Percentiles rank a stretch among this genome's conserved stretches.
Evolutionary conservation across 495 filamentous ascomycete species (phyloP).

Genomic region (Elaphomyces granulatus): DNA sequence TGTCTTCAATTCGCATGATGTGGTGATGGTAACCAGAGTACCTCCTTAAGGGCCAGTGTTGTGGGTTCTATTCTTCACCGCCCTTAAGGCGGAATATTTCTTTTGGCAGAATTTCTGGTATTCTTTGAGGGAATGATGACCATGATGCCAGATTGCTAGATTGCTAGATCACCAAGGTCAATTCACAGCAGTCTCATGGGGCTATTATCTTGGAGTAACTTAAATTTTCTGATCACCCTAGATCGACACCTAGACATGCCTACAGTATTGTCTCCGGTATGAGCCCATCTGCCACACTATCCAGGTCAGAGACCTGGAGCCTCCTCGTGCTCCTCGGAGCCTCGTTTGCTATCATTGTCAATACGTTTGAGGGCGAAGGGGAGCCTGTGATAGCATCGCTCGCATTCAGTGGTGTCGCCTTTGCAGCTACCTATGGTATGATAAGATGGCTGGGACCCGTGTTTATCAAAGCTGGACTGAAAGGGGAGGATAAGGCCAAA

Average conservation of each 20-base stretch:
- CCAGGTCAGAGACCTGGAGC: constrained; percentile 50
- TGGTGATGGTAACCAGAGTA: too few relatives aligned
- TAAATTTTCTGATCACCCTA: too few relatives aligned
- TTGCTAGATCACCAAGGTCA: too few relatives aligned
- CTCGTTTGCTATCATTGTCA: constrained; percentile 59
- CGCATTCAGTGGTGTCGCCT: constrained; percentile 74
- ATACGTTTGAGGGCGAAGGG: constrained; percentile 73
- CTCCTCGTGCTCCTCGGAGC: constrained; percentile 54
- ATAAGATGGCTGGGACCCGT: constrained; percentile 90
- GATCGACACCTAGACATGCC: neutral
- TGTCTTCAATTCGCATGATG: too few relatives aligned
- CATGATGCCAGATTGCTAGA: too few relatives aligned
- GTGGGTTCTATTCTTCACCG: too few relatives aligned
- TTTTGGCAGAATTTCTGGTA: too few relatives aligned
- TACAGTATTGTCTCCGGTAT: constrained; percentile 16
- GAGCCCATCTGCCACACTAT: constrained; percentile 35
- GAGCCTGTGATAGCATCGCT: constrained; percentile 80
- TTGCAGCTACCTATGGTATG: constrained; percentile 61
- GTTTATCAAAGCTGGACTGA: constrained; percentile 79
- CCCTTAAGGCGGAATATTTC: too few relatives aligned
- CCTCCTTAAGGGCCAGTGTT: too few relatives aligned
- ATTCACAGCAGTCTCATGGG: too few relatives aligned
- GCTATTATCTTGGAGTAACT: too few relatives aligned
- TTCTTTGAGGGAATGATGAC: too few relatives aligned
- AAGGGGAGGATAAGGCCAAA: constrained; percentile 85